Evolutionary conservation across 2,329 filamentous ascomycete species (phyloP).

Genomic region (Chrysosphaeria jannelii): DNA sequence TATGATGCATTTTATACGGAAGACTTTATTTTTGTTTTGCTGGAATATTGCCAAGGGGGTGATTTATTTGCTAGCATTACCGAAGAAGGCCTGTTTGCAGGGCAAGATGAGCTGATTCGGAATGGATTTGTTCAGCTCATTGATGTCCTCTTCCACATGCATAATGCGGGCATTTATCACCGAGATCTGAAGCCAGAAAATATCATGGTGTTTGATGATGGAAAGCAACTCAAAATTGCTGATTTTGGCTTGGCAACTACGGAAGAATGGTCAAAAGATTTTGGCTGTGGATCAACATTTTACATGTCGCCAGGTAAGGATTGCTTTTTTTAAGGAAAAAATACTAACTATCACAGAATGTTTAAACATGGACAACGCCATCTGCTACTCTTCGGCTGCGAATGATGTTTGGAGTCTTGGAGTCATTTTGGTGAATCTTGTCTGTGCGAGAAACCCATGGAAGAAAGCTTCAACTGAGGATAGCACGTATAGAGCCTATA

Average conservation of each 20-base stretch:
- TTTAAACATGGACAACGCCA: slow-evolving; percentile 41
- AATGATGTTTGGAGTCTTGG: slow-evolving; percentile 98
- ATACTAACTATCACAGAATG: slow-evolving; percentile 36
- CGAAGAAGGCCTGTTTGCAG: slow-evolving; percentile 73
- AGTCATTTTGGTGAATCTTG: slow-evolving; percentile 89
- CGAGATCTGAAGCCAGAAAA: slow-evolving; percentile 96
- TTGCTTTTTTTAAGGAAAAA: slow-evolving; percentile 1
- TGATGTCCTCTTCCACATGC: slow-evolving; percentile 89
- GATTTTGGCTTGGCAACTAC: slow-evolving; percentile 90
- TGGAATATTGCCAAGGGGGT: slow-evolving; percentile 92
- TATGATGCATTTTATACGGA: slow-evolving; percentile 76
- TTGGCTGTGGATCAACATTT: slow-evolving; percentile 92
- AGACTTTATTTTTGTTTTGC: slow-evolving; percentile 84
- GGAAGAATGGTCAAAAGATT: slow-evolving; percentile 63
- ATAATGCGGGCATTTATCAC: slow-evolving; percentile 81
- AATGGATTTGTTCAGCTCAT: slow-evolving; percentile 79
- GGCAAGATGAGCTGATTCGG: slow-evolving; percentile 69
- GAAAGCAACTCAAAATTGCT: slow-evolving; percentile 75
- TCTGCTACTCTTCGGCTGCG: slow-evolving; percentile 68
- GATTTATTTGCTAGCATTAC: slow-evolving; percentile 96
- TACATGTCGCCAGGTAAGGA: slow-evolving; percentile 70
- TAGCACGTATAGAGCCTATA: slow-evolving; percentile 77
- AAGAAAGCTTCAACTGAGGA: slow-evolving; percentile 85
- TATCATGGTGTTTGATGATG: slow-evolving; percentile 68
- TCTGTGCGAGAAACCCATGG: slow-evolving; percentile 95